Conservation (phyloP, 23 red algal species). For the Gracilaria vermiculophylla region DNA sequence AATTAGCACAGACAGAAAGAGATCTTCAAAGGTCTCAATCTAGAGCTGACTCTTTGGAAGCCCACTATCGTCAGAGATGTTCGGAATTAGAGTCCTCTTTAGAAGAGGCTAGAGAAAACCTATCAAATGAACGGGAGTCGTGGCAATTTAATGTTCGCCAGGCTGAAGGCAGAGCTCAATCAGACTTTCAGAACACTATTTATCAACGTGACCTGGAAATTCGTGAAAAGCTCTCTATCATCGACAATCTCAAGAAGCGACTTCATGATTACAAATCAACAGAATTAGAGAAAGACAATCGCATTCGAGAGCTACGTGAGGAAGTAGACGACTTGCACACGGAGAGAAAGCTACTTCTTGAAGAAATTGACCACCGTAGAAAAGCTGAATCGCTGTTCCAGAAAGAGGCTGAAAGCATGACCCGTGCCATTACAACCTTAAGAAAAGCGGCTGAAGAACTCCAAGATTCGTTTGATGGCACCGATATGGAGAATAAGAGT, state of each 20-base stretch:
- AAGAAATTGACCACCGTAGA: slow-evolving; percentile 9
- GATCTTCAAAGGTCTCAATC: slow-evolving; percentile 16
- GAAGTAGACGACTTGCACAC: neutral
- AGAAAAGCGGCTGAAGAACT: slow-evolving; percentile 14
- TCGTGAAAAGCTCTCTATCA: neutral
- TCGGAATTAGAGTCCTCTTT: neutral
- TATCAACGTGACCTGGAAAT: slow-evolving; percentile 14
- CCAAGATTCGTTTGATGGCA: slow-evolving; percentile 1
- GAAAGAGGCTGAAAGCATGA: slow-evolving; percentile 30
- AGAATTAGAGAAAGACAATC: neutral
- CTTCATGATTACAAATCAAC: neutral
- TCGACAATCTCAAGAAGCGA: slow-evolving; percentile 8
- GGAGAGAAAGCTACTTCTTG: slow-evolving; percentile 14
- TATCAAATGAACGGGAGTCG: neutral
- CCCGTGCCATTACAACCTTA: neutral
- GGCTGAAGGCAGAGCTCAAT: neutral
- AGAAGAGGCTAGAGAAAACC: neutral
- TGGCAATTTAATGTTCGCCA: neutral
- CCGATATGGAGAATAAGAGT: neutral
- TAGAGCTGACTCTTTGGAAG: neutral
- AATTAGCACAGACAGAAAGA: slow-evolving; percentile 15
- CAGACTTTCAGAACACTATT: neutral
- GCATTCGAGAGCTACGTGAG: slow-evolving; percentile 4
- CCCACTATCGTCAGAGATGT: slow-evolving; percentile 16
- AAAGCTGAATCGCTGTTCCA: slow-evolving; percentile 9